Percentiles rank a stretch among this genome's conserved stretches.
Evolutionary conservation across 306 rosid species (phyloP).

Genomic region (Calophaca sinica): DNA sequence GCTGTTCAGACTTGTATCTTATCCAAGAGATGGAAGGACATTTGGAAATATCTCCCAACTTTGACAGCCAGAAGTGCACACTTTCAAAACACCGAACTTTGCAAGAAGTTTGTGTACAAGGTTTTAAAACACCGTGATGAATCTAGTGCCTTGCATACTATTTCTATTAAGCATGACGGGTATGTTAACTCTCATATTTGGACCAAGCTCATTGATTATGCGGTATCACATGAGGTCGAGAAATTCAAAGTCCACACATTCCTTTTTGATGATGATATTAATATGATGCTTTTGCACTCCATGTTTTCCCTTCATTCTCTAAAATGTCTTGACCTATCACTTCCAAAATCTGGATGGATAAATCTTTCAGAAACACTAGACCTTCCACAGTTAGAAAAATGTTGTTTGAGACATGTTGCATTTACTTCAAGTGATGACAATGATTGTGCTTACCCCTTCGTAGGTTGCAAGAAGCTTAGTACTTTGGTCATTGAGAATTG

Average conservation of each 20-base stretch:
- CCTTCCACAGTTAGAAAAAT: not conserved
- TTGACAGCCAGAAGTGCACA: not conserved
- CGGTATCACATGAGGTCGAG: not conserved
- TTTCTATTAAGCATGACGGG: not conserved
- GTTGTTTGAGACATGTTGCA: not conserved
- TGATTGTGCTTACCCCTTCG: not conserved
- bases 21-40: not conserved
- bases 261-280: not conserved
- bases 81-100: not conserved
- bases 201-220: not conserved
- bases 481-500: not conserved
- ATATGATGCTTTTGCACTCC: not conserved
- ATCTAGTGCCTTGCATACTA: not conserved
- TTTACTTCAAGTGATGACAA: not conserved
- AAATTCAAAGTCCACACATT: not conserved
- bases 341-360: not conserved
- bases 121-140: not conserved
- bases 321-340: not conserved
- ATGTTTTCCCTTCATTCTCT: not conserved
- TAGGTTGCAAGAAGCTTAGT: not conserved
- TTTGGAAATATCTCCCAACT: not conserved
- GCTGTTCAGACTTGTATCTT: constrained; percentile 3
- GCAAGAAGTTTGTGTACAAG: not conserved
- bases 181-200: not conserved
- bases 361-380: not conserved